phyloP scores from a whole-genome alignment of 2,329 filamentous ascomycete genomes.

The Aspergillus felis region DNA sequence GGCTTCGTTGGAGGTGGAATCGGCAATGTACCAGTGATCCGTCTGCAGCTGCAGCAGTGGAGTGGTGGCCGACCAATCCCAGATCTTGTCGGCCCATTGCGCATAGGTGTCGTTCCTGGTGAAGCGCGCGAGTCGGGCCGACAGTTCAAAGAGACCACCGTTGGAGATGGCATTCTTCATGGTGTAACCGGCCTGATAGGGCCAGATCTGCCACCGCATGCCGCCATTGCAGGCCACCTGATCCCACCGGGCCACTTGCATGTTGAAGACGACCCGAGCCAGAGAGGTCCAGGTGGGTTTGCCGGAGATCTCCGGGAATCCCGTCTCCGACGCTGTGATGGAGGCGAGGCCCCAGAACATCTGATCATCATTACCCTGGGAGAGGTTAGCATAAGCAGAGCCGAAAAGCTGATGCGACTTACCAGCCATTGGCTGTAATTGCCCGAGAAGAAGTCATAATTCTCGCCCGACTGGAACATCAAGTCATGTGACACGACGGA shows the following conservation, averaged over 20 bases:
- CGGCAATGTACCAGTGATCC: constrained; percentile 57
- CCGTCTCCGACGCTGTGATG: neutral
- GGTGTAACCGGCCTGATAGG: constrained; percentile 68
- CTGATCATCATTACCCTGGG: neutral
- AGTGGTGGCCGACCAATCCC: constrained; percentile 55
- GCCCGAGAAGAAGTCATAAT: constrained; percentile 26
- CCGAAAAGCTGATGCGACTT: no score
- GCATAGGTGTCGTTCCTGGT: constrained; percentile 63
- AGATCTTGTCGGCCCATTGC: constrained; percentile 57
- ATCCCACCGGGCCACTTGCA: neutral
- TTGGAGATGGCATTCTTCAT: constrained; percentile 81
- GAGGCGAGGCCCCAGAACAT: neutral
- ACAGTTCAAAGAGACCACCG: constrained; percentile 73
- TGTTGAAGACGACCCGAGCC: neutral
- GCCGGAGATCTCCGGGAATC: neutral
- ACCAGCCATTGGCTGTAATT: constrained; percentile 25
- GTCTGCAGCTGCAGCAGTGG: constrained; percentile 60
- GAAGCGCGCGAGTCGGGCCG: constrained; percentile 63
- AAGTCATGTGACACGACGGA: constrained; percentile 45
- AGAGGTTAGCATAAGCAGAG: neutral
- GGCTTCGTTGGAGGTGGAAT: constrained; percentile 54
- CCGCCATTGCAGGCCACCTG: neutral
- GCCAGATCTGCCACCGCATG: constrained; percentile 75
- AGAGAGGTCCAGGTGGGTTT: neutral
- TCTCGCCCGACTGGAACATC: constrained; percentile 23